Conservation (phyloP, 1,139 yeast genomes). For the Suhomyces anneliseae region DNA sequence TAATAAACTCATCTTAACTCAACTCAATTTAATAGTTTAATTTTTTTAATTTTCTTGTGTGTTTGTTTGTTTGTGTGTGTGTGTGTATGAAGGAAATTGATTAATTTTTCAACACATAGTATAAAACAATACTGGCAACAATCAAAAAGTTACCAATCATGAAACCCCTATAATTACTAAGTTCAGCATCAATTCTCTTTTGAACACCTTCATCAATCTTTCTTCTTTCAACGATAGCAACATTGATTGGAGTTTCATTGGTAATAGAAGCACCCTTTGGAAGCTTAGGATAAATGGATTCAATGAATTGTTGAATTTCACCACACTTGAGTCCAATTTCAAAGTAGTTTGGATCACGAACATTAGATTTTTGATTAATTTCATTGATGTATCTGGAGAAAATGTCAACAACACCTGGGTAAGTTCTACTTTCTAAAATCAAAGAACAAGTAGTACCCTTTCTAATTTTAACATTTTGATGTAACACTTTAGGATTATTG, state of each 20-base stretch:
- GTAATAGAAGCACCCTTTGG: constrained; percentile 30
- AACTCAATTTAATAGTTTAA: too few relatives aligned
- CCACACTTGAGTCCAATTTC: constrained; percentile 84
- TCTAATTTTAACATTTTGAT: constrained; percentile 78
- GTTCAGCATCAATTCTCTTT: constrained; percentile 28
- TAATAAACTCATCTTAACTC: too few relatives aligned
- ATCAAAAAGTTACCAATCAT: constrained; percentile 1
- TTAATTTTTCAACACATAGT: neutral
- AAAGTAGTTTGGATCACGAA: constrained; percentile 84
- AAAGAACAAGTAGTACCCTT: constrained; percentile 86
- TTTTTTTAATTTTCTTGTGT: too few relatives aligned
- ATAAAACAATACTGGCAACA: constrained; percentile 2
- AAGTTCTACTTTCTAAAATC: constrained; percentile 70
- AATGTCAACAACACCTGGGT: constrained; percentile 71
- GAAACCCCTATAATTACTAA: constrained; percentile 16
- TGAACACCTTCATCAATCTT: constrained; percentile 34
- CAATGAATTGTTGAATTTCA: constrained; percentile 82
- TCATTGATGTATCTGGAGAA: constrained; percentile 72
- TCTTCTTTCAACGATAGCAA: constrained; percentile 28
- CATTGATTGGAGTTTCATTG: constrained; percentile 21
- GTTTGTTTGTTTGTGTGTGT: too few relatives aligned
- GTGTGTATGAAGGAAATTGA: too few relatives aligned
- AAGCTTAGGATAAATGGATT: constrained; percentile 61
- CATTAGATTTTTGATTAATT: constrained; percentile 77
- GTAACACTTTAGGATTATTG: constrained; percentile 74